These are phyloP conservation scores for Epithemia pelagica DNA, from an alignment of 108 stramenopile species.

Conservation along the genomic window DNA sequence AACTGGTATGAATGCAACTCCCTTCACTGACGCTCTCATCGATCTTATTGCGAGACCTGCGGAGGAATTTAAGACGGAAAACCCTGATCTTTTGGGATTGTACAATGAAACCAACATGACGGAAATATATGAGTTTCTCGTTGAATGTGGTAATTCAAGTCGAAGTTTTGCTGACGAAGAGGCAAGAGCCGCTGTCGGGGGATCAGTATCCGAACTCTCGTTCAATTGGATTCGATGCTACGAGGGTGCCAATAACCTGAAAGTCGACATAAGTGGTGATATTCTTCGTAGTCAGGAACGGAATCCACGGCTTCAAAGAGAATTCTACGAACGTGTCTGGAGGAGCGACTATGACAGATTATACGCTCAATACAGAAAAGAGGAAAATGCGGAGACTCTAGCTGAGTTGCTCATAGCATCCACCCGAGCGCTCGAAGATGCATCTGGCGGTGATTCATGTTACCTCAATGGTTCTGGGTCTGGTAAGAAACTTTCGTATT, in stretches of 20 bases:
- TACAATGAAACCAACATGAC: neutral
- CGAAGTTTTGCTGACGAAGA: neutral
- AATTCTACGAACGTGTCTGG: conserved; percentile 17
- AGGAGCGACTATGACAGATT: conserved; percentile 7
- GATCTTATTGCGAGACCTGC: neutral
- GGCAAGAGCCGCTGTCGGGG: neutral
- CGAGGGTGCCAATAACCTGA: neutral
- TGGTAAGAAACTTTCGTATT: conserved; percentile 8
- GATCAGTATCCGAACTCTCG: neutral
- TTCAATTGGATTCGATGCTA: conserved; percentile 47
- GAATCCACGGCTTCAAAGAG: conserved; percentile 9
- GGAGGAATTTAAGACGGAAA: neutral
- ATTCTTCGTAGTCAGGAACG: conserved; percentile 3
- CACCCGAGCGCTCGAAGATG: conserved; percentile 15
- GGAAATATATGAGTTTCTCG: neutral
- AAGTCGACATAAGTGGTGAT: neutral
- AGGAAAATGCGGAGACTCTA: neutral
- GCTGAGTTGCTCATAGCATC: conserved; percentile 4
- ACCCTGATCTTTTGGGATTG: neutral
- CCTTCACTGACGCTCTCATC: neutral
- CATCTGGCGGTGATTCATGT: conserved; percentile 29
- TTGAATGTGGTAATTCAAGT: neutral
- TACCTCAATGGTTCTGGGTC: conserved; percentile 11
- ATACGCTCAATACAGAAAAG: conserved; percentile 10
- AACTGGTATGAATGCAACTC: neutral